These are phyloP conservation scores for Entomortierella chlamydospora DNA, from an alignment of 192 early-diverging fungal genomes.

Conservation along the genomic window DNA sequence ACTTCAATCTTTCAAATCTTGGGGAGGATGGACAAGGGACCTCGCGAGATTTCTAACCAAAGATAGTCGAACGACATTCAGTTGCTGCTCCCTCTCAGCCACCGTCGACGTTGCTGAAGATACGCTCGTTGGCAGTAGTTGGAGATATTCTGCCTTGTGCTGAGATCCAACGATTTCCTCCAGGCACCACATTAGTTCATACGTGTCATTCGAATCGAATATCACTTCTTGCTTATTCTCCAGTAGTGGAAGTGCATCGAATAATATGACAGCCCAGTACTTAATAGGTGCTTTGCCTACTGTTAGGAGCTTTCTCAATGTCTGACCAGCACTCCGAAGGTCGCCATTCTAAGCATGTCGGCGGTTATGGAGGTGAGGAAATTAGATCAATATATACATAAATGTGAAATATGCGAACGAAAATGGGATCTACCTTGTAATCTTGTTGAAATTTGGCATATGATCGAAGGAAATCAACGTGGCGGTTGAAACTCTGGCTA, in stretches of 20 bases:
- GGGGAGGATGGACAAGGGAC: constrained; percentile 30
- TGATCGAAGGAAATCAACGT: constrained; percentile 64
- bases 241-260: constrained; percentile 73
- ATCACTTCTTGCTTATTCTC: constrained; percentile 64
- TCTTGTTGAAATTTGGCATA: constrained; percentile 71
- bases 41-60: constrained; percentile 40
- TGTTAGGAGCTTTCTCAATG: constrained; percentile 60
- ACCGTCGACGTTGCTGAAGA: constrained; percentile 5
- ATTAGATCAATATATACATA: background rate
- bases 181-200: constrained; percentile 73
- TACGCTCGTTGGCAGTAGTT: constrained; percentile 19
- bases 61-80: constrained; percentile 34
- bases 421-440: constrained; percentile 31
- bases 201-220: constrained; percentile 66
- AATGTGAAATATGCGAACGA: background rate
- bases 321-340: constrained; percentile 48
- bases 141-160: constrained; percentile 41
- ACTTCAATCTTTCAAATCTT: too few species aligned
- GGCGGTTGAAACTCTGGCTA: constrained; percentile 41
- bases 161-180: constrained; percentile 62
- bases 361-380: background rate
- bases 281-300: constrained; percentile 62
- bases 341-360: constrained; percentile 19
- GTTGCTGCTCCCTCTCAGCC: constrained; percentile 26
- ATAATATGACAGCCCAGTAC: constrained; percentile 61